phyloP scores from a whole-genome alignment of 2,329 filamentous ascomycete species.

The Colletotrichum camelliae region DNA sequence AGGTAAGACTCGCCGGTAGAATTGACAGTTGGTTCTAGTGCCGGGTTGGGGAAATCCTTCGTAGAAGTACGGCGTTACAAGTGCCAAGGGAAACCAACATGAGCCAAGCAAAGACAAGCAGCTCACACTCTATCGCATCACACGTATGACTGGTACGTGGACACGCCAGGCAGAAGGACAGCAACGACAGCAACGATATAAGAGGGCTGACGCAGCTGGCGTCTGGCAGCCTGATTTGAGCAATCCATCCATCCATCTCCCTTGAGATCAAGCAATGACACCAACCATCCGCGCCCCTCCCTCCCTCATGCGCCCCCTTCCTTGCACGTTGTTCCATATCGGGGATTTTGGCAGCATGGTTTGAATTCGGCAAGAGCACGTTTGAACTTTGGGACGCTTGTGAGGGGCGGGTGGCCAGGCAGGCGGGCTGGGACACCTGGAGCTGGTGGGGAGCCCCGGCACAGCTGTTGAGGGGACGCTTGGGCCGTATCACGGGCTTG shows the following conservation, averaged over 20 bases:
- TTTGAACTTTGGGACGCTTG: constrained; percentile 4
- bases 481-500: constrained; percentile 3
- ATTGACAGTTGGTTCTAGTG: background rate
- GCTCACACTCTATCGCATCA: background rate
- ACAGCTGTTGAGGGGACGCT: background rate
- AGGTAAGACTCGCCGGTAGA: background rate
- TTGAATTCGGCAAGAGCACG: background rate
- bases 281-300: background rate
- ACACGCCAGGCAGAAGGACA: background rate
- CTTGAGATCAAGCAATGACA: background rate
- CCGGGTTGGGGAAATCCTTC: background rate
- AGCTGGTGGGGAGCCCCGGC: background rate
- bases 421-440: background rate
- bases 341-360: background rate
- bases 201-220: constrained; percentile 6
- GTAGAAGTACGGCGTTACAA: background rate
- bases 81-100: background rate
- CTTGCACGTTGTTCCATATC: background rate
- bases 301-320: background rate
- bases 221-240: background rate
- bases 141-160: background rate
- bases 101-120: background rate
- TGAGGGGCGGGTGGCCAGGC: background rate
- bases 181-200: background rate
- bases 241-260: background rate